A percentile compares a stretch with the other conserved stretches of the same genome.
These are phyloP conservation scores for Citrullus colocynthis DNA, from an alignment of 306 rosid species.

Conservation along the genomic window DNA sequence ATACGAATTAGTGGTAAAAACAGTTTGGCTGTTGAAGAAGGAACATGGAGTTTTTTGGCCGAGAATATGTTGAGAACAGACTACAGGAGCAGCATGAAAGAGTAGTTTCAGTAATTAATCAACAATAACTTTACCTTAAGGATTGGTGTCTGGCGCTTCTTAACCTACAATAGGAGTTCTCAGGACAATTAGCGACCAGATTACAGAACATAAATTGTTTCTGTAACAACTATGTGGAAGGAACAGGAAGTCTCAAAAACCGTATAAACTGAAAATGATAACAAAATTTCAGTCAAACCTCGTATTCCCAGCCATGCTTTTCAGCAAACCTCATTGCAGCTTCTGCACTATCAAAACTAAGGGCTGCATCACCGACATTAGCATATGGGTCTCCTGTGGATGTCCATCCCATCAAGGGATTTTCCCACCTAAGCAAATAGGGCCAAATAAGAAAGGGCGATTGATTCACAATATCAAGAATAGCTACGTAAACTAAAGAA, in stretches of 20 bases:
- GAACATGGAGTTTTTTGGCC: neutral
- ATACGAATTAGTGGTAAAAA: no score
- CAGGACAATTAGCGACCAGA: constrained; percentile 8
- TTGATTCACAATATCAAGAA: neutral
- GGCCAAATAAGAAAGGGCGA: neutral
- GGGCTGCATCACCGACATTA: constrained; percentile 73
- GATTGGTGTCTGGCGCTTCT: constrained; percentile 56
- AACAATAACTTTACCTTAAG: constrained; percentile 44
- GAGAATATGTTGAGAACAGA: neutral
- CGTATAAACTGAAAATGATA: neutral
- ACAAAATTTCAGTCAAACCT: constrained; percentile 1
- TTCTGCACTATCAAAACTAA: constrained; percentile 73
- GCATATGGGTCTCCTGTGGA: constrained; percentile 92
- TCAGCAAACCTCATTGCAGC: constrained; percentile 81
- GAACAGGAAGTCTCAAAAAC: neutral
- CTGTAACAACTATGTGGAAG: neutral
- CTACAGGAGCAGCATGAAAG: neutral
- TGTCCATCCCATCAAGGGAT: constrained; percentile 98
- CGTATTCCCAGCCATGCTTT: constrained; percentile 83
- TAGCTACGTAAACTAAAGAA: neutral
- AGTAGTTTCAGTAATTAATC: neutral
- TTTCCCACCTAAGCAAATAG: constrained; percentile 66
- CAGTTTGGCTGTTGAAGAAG: no score
- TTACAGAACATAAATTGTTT: neutral
- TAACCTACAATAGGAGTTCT: constrained; percentile 42